Evolutionary conservation across 2,329 filamentous ascomycete species (phyloP), one percentile per base, ranked within the genome.

Genomic region (Coniochaeta prunicola): DNA sequence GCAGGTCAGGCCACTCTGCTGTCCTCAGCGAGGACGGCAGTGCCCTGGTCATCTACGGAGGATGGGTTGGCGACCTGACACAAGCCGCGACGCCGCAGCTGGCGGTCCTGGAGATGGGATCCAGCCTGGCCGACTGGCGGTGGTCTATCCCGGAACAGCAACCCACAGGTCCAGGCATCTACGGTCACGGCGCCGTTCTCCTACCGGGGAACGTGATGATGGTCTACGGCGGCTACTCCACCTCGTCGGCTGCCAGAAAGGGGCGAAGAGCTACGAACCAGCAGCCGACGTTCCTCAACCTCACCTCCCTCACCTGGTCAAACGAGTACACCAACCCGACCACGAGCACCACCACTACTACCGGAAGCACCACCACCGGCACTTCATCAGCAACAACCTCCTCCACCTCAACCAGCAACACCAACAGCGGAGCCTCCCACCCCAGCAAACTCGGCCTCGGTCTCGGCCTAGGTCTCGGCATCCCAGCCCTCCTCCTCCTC

Each of bases 1-100:
- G 91, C 38, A 80, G 94, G 58, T 96, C 92, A 4, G 94, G 94
- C 0, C 94, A 99, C 69, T 92, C 90, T 0, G 87, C 93, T 1
- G 83, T 96, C 1, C 75, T 97, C 4, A 90, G 85, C 30, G 82
- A 88, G 57, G 91, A 96, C 67, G 92, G 92, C 0, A 83, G 77
- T 28, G 85, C 82, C n/a, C 77, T 97, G 9, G 76, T 96, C 42
- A 76, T 99, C 1, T 80, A 92, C 60, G 94, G 94, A 21, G 94
- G 94, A 1, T 99, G 94, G 94, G 91, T 97, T 4, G 93, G 92
- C 3, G 86, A 96, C 67, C 79, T 89, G 0, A 80, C 77, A 9
- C 88, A 86, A 33, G 83, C 92, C 1, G 94, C 94, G 0, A 78
- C 86, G 31, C 94, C 94, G 1, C 91, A 96, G 68, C 77, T 97